A percentile compares a stretch with the other conserved stretches of the same genome.
These are phyloP conservation scores for Crucibulum laeve DNA, from an alignment of 768 basidiomycete genomes.

Conservation along the genomic window DNA sequence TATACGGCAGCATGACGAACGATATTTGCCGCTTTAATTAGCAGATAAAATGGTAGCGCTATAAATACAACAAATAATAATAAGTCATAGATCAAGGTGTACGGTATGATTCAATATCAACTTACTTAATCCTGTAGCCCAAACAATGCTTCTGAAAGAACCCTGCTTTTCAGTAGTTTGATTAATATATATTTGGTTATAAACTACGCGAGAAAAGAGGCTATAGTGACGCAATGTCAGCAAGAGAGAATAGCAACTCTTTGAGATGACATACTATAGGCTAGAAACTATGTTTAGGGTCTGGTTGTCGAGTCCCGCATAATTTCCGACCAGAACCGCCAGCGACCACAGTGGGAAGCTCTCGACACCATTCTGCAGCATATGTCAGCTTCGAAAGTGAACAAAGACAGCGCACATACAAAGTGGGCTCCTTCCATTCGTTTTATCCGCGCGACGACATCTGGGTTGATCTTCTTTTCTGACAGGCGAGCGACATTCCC, in stretches of 20 bases:
- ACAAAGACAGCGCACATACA: neutral
- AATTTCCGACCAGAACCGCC: slow-evolving; percentile 16
- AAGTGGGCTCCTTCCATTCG: slow-evolving; percentile 1
- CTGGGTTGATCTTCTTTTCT: neutral
- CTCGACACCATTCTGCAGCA: slow-evolving; percentile 16
- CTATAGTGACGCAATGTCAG: neutral
- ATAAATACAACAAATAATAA: too few species aligned
- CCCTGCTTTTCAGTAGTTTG: too few species aligned
- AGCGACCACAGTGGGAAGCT: slow-evolving; percentile 16
- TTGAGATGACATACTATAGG: neutral
- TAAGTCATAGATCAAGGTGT: too few species aligned
- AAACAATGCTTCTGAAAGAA: too few species aligned
- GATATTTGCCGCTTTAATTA: too few species aligned
- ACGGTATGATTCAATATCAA: too few species aligned
- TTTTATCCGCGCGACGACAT: slow-evolving; percentile 1
- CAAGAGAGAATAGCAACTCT: neutral
- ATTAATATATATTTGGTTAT: too few species aligned
- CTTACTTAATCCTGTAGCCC: too few species aligned
- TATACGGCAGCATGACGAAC: too few species aligned
- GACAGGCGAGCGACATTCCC: neutral
- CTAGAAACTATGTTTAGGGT: neutral
- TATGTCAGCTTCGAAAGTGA: neutral
- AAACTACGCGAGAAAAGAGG: neutral
- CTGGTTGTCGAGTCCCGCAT: slow-evolving; percentile 12
- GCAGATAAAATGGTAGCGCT: too few species aligned